phyloP scores from a whole-genome alignment of 75 land plant species.

The Pinus taeda region DNA sequence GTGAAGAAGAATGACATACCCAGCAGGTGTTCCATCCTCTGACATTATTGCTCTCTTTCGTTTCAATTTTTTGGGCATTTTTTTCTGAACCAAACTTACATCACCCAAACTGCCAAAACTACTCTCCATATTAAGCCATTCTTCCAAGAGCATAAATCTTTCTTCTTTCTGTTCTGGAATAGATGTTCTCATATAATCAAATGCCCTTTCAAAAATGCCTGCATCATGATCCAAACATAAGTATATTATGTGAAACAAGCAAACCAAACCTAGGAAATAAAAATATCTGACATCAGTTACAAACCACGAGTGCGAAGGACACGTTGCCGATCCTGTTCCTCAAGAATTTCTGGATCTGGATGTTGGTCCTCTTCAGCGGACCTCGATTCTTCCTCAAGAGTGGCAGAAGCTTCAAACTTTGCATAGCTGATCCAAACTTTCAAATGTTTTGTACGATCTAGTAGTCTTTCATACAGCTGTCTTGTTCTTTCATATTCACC shows the following conservation, averaged over 20 bases:
- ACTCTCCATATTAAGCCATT: conserved; percentile 79
- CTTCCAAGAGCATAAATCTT: conserved; percentile 85
- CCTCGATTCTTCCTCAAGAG: conserved; percentile 40
- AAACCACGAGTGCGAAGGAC: conserved; percentile 59
- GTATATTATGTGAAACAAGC: neutral
- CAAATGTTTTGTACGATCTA: conserved; percentile 89
- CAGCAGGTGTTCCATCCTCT: conserved; percentile 74
- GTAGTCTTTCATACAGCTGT: conserved; percentile 80
- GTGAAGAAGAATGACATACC: conserved; percentile 34
- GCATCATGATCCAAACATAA: conserved; percentile 8
- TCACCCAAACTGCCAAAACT: conserved; percentile 78
- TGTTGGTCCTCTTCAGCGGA: conserved; percentile 33
- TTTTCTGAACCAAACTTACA: conserved; percentile 62
- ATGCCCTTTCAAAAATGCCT: conserved; percentile 91
- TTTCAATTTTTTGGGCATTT: conserved; percentile 81
- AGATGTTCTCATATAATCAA: conserved; percentile 58
- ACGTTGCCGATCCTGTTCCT: conserved; percentile 29
- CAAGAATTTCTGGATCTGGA: conserved; percentile 19
- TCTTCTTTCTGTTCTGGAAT: conserved; percentile 90
- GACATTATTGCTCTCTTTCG: conserved; percentile 51
- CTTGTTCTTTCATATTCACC: conserved; percentile 81
- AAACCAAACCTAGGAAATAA: neutral
- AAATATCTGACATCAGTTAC: neutral
- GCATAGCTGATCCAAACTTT: conserved; percentile 99
- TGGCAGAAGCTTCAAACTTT: conserved; percentile 77